phyloP scores from a whole-genome alignment of 1,284 basidiomycete genomes.

The Trichosporon sp. region DNA sequence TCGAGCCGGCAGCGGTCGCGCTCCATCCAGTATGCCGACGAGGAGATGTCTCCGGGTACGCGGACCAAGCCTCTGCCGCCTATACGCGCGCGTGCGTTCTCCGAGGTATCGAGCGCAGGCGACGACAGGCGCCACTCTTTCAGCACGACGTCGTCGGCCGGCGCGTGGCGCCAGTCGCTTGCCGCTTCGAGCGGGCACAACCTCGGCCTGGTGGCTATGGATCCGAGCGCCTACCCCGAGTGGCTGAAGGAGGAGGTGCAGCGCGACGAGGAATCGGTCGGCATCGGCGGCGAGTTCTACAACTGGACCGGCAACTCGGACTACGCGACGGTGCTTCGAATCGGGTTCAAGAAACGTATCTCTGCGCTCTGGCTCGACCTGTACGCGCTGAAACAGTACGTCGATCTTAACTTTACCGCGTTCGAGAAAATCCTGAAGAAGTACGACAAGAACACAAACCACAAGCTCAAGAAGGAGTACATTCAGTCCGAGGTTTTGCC shows the following conservation, averaged over 20 bases:
- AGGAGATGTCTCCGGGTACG: constrained; percentile 11
- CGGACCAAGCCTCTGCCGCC: constrained; percentile 4
- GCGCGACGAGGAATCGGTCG: constrained; percentile 8
- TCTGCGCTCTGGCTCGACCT: constrained; percentile 77
- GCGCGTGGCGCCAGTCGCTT: constrained; percentile 6
- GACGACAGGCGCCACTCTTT: constrained; percentile 35
- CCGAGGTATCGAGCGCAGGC: constrained; percentile 28
- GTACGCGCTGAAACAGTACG: constrained; percentile 83
- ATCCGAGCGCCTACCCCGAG: constrained; percentile 29
- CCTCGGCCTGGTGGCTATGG: constrained; percentile 29
- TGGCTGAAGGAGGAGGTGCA: constrained; percentile 21
- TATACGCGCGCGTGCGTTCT: constrained; percentile 20
- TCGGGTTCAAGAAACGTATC: constrained; percentile 87
- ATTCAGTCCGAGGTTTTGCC: constrained; percentile 68
- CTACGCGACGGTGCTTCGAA: constrained; percentile 80
- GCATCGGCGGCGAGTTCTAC: constrained; percentile 27
- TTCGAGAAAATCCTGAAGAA: constrained; percentile 97
- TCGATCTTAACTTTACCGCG: constrained; percentile 88
- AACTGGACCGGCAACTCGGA: constrained; percentile 77
- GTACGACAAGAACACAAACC: constrained; percentile 94
- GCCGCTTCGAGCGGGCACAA: constrained; percentile 6
- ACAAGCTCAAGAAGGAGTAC: constrained; percentile 77
- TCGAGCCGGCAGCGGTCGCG: constrained; percentile 9
- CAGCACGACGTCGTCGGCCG: constrained; percentile 36
- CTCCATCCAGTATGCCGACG: background rate